A percentile compares a stretch with the other conserved stretches of the same genome.
Conservation (phyloP, 176 grass and related monocot species). For the Eragrostis nindensis region DNA sequence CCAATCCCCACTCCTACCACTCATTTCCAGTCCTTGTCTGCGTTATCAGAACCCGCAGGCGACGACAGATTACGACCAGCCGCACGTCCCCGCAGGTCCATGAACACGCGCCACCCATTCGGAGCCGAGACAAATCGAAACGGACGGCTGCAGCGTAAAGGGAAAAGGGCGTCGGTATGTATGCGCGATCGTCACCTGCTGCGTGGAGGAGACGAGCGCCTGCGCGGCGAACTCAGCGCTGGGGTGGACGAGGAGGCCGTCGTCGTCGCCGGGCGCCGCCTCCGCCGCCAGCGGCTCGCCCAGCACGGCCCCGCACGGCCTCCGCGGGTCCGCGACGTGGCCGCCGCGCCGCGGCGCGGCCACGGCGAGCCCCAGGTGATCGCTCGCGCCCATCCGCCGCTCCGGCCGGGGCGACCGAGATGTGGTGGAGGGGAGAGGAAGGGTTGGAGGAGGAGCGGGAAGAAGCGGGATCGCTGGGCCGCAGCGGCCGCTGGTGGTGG, state of each 20-base stretch:
- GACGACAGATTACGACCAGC: conserved; percentile 20
- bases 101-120: conserved; percentile 24
- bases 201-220: conserved; percentile 79
- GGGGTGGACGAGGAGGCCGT: conserved; percentile 76
- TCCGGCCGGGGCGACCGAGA: neutral
- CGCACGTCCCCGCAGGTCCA: conserved; percentile 6
- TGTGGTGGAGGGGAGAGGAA: neutral
- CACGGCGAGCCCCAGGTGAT: conserved; percentile 18
- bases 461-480: neutral
- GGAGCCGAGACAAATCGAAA: conserved; percentile 9
- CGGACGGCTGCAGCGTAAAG: neutral
- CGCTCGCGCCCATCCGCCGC: conserved; percentile 47
- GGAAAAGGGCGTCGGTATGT: neutral
- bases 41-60: conserved; percentile 22
- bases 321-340: conserved; percentile 36
- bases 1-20: neutral
- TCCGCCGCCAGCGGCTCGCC: conserved; percentile 66
- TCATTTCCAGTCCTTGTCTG: conserved; percentile 24
- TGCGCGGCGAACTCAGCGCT: conserved; percentile 65
- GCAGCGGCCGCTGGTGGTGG: conserved; percentile 27
- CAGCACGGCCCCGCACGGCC: conserved; percentile 56
- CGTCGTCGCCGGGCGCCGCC: conserved; percentile 60
- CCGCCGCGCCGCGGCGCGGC: conserved; percentile 42
- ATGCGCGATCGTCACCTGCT: conserved; percentile 54
- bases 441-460: neutral